phyloP scores from a whole-genome alignment of 768 basidiomycete genomes.

The Mrakia blollopis region DNA sequence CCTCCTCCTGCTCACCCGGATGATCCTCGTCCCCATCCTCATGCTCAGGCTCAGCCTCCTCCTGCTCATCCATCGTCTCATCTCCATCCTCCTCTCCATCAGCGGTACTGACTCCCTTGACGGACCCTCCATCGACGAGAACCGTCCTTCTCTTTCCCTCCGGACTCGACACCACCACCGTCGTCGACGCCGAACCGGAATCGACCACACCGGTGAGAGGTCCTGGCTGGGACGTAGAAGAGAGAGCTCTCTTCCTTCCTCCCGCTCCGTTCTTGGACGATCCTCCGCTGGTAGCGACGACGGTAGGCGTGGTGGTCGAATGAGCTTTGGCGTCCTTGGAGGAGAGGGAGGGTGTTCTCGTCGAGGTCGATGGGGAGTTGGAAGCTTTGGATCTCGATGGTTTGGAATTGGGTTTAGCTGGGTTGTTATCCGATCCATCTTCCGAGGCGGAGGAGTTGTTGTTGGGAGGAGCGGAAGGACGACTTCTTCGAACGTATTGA shows the following conservation, averaged over 20 bases:
- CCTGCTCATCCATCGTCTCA: conserved; percentile 19
- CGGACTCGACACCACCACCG: background rate
- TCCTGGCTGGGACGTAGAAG: background rate
- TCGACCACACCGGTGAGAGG: background rate
- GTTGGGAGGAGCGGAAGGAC: background rate
- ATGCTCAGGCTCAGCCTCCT: conserved; percentile 14
- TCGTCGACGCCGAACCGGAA: background rate
- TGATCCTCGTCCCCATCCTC: conserved; percentile 19
- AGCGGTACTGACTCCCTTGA: background rate
- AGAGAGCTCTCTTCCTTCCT: conserved; percentile 3
- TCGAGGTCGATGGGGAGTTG: background rate
- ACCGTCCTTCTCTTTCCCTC: background rate
- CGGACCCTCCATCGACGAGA: background rate
- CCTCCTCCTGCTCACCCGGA: background rate
- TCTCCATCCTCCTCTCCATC: conserved; percentile 25
- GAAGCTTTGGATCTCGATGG: background rate
- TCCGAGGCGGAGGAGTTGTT: conserved; percentile 3
- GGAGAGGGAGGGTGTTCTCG: background rate
- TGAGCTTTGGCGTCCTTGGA: background rate
- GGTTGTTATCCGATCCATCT: background rate
- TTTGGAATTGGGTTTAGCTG: too few species aligned
- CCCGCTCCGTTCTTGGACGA: background rate
- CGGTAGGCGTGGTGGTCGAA: background rate
- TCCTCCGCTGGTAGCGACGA: background rate
- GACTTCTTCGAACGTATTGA: background rate